Conservation (phyloP, 306 rosid species). For the Benincasa hispida region DNA sequence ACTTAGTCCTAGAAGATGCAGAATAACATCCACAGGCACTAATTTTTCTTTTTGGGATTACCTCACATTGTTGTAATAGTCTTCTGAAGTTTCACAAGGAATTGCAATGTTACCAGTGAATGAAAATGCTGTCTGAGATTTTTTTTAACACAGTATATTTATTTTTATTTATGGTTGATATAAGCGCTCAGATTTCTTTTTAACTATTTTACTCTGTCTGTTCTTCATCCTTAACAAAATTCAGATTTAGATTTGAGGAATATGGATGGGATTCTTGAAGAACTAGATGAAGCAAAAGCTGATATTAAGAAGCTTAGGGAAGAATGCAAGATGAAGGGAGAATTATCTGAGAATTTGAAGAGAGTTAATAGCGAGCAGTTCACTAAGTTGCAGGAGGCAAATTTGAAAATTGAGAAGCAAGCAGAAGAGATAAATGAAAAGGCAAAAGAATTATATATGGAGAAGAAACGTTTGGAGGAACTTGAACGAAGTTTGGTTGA, state of each 20-base stretch:
- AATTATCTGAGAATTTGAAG: conserved; percentile 39
- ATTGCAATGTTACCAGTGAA: neutral
- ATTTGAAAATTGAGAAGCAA: conserved; percentile 42
- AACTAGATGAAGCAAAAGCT: conserved; percentile 54
- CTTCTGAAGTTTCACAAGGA: neutral
- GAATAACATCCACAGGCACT: neutral
- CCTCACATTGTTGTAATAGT: neutral
- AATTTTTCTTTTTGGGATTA: neutral
- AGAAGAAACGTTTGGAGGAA: conserved; percentile 27
- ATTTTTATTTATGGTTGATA: neutral
- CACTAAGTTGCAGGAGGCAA: conserved; percentile 30
- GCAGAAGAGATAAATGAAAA: conserved; percentile 37
- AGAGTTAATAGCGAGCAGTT: conserved; percentile 37
- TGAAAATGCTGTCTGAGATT: neutral
- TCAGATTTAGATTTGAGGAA: conserved; percentile 8
- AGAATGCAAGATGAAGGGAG: conserved; percentile 39
- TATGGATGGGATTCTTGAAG: conserved; percentile 51
- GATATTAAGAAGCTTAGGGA: conserved; percentile 49
- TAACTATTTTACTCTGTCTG: neutral
- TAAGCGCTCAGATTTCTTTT: neutral
- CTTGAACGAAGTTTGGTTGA: conserved; percentile 23
- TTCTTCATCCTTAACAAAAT: neutral
- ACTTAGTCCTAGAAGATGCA: neutral
- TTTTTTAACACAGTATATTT: neutral
- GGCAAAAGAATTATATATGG: conserved; percentile 18